Evolutionary conservation across 495 filamentous ascomycete genomes (phyloP), one percentile per base, ranked within the genome.

Genomic region (Penicillium simplicissimum): DNA sequence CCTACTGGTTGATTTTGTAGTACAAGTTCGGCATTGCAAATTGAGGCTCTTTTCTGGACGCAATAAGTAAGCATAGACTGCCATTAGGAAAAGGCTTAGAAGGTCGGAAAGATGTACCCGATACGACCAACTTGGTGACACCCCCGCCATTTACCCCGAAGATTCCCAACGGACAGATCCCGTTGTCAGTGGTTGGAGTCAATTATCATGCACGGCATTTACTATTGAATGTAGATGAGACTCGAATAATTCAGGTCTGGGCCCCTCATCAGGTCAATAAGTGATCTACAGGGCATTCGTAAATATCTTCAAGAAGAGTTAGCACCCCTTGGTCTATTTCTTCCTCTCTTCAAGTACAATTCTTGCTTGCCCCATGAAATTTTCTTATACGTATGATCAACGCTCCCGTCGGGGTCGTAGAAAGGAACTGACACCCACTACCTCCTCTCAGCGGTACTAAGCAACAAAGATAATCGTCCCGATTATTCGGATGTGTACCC

Each of bases 1-100:
- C 77, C 67, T 88, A 86, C 56, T 82, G 79, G 66, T 84, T 83
- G 58, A 84, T 84, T 74, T 83, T 90, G 75, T 90, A 85, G 76
- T 87, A 90, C 2, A 90, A 79, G 66, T 88, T 90, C 0, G 87
- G 87, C 0, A 82, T 84, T 0, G 80, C 79, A 70, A 90, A 89
- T 53, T 79, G 76, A 0, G 88, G 87, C 69, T 91, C 85, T 69
- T 90, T 90, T 10, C 84, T 71, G 33, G 4, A 42, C 56, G 49
- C 3, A 9, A 25, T 10, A 8, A 57, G 23, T 54, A 8, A 57
- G 23, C 51, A 17, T 25, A 25, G 23, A 3, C 23, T 25, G 23
- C 23, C 23, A 25, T 25, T 25, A 25, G 3, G 23, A 25, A 25
- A 25, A 1, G 23, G 23, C 23, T 25, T 25, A 25, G n/a, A 17